These are phyloP conservation scores for Paramecium sexaurelia DNA, from an alignment of 73 alveolate species.

Conservation along the genomic window DNA sequence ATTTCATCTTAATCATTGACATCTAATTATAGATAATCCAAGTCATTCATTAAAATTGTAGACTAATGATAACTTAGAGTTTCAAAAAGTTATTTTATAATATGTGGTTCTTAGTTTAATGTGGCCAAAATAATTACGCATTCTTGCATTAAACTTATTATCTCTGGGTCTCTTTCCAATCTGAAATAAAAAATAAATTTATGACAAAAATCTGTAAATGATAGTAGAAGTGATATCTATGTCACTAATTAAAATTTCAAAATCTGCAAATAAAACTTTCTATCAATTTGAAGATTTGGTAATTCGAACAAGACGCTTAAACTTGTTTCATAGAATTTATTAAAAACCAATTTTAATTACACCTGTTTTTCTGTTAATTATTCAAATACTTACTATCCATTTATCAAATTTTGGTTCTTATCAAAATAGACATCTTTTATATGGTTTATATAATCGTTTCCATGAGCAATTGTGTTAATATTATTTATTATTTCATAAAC, in stretches of 20 bases:
- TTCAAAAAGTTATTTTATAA: background rate
- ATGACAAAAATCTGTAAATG: background rate
- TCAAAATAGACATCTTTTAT: background rate
- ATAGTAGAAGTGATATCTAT: background rate
- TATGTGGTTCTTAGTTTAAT: background rate
- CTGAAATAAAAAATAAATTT: background rate
- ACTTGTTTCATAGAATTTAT: background rate
- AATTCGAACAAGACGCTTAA: background rate
- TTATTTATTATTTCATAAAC: background rate
- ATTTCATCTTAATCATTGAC: background rate
- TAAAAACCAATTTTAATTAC: background rate
- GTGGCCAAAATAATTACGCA: background rate
- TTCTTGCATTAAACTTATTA: background rate
- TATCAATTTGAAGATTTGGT: background rate
- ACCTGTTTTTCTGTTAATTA: background rate
- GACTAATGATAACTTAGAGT: slow-evolving; percentile 19
- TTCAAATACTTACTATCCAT: background rate
- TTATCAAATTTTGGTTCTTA: background rate
- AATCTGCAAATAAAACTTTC: background rate
- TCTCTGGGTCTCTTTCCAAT: background rate
- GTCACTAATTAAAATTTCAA: background rate
- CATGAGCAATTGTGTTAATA: background rate
- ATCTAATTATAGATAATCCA: background rate
- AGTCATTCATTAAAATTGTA: background rate
- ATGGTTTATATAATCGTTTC: background rate